phyloP scores from a whole-genome alignment of 2,329 filamentous ascomycete genomes.

The Fusarium xyrophilum region DNA sequence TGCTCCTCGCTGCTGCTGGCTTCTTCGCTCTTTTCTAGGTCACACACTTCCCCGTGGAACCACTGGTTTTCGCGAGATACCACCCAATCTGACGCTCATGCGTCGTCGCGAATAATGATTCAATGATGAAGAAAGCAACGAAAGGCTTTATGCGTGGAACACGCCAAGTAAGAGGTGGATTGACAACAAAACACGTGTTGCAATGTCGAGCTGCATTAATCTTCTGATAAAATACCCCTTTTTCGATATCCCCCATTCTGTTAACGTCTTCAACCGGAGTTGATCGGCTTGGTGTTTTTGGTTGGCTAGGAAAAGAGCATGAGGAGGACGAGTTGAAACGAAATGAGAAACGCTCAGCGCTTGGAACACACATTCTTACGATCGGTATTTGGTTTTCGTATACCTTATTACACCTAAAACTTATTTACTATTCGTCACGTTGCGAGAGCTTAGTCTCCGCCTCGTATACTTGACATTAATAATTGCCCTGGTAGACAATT shows the following conservation, averaged over 20 bases:
- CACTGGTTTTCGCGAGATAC: slow-evolving; percentile 13
- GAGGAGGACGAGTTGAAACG: slow-evolving; percentile 26
- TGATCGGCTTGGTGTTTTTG: slow-evolving; percentile 41
- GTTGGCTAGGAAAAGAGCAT: slow-evolving; percentile 24
- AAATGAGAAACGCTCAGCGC: slow-evolving; percentile 35
- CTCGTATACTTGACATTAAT: slow-evolving; percentile 38
- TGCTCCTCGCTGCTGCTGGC: slow-evolving; percentile 48
- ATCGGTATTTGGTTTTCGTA: slow-evolving; percentile 28
- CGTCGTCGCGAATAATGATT: slow-evolving; percentile 48
- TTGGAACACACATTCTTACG: slow-evolving; percentile 32
- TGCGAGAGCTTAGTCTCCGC: slow-evolving; percentile 32
- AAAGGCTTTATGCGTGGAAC: slow-evolving; percentile 18
- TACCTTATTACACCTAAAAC: slow-evolving; percentile 34
- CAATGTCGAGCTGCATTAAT: slow-evolving; percentile 38
- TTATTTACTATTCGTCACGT: slow-evolving; percentile 41
- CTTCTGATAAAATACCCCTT: slow-evolving; percentile 40
- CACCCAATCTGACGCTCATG: slow-evolving; percentile 25
- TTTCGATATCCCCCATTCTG: slow-evolving; percentile 37
- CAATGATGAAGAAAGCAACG: slow-evolving; percentile 38
- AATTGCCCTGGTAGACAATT: slow-evolving; percentile 47
- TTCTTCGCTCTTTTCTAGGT: slow-evolving; percentile 48
- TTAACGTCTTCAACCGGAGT: slow-evolving; percentile 37
- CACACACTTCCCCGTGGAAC: slow-evolving; percentile 39
- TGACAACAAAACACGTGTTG: slow-evolving; percentile 29
- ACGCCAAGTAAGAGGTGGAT: slow-evolving; percentile 8